Conservation (phyloP, 164 flowering plant species). For the Annona cherimola region DNA sequence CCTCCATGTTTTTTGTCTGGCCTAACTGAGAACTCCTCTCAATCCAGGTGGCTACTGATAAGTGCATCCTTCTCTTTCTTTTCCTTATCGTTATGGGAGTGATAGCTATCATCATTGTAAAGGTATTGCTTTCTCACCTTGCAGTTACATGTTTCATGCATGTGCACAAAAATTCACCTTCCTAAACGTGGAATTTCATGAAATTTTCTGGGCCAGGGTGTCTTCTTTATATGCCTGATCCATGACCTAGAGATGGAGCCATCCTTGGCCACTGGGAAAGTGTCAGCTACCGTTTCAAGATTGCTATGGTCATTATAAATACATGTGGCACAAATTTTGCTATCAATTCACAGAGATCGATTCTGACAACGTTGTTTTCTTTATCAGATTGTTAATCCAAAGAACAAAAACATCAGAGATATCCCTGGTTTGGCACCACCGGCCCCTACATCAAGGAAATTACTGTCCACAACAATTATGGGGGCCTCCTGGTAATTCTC, state of each 20-base stretch:
- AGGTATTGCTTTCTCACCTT: conserved; percentile 43
- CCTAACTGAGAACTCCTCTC: neutral
- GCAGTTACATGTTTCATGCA: neutral
- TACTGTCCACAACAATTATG: conserved; percentile 34
- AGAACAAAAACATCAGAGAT: conserved; percentile 75
- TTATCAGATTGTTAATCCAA: conserved; percentile 72
- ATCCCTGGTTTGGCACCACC: conserved; percentile 97
- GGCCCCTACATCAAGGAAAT: conserved; percentile 68
- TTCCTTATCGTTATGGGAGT: conserved; percentile 85
- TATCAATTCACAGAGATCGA: neutral
- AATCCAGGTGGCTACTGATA: conserved; percentile 87
- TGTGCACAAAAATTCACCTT: neutral
- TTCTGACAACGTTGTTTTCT: neutral
- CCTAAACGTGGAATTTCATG: neutral
- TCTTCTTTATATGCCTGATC: neutral
- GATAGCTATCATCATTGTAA: conserved; percentile 82
- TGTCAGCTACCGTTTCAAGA: neutral
- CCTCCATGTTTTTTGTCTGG: neutral
- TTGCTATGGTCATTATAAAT: neutral
- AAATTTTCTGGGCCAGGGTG: neutral
- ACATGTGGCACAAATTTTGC: neutral
- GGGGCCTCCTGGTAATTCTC: conserved; percentile 16
- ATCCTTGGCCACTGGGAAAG: no score
- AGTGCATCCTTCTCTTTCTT: conserved; percentile 88
- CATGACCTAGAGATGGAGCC: neutral